These are phyloP conservation scores for Talaromyces sp. DNA, from an alignment of 2,329 filamentous ascomycete species.

Conservation along the genomic window DNA sequence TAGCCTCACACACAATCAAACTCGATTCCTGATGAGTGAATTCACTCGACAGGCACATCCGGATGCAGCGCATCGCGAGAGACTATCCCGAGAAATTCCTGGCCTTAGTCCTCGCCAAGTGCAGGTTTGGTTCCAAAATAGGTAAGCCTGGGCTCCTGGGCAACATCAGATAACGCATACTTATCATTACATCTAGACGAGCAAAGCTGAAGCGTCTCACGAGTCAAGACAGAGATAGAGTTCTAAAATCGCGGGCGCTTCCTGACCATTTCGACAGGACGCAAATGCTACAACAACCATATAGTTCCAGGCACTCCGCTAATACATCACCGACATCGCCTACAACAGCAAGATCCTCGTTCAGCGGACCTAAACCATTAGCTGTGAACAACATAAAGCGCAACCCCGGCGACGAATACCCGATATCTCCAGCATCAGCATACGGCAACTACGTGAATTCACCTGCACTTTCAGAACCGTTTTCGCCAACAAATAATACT, in stretches of 20 bases:
- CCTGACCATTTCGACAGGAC: conserved; percentile 62
- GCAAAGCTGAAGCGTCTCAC: conserved; percentile 63
- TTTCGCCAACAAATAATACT: conserved; percentile 26
- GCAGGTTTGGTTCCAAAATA: conserved; percentile 98
- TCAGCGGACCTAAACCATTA: conserved; percentile 38
- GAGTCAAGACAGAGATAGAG: conserved; percentile 60
- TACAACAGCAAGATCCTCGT: conserved; percentile 39
- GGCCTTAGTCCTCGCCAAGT: conserved; percentile 89
- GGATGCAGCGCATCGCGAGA: conserved; percentile 84
- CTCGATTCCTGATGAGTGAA: conserved; percentile 95
- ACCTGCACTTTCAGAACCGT: conserved; percentile 30
- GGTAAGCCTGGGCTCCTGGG: conserved; percentile 55
- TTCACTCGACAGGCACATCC: conserved; percentile 93
- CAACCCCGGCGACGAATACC: conserved; percentile 39
- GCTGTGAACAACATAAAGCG: conserved; percentile 36
- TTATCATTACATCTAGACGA: conserved; percentile 42
- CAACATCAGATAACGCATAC: neutral
- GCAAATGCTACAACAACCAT: conserved; percentile 58
- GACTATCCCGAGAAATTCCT: conserved; percentile 84
- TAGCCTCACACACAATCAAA: conserved; percentile 87
- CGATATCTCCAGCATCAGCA: conserved; percentile 39
- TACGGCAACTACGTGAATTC: conserved; percentile 38
- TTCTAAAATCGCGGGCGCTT: conserved; percentile 60
- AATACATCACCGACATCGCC: conserved; percentile 52
- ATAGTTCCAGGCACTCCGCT: conserved; percentile 44